Base-by-base conservation (phyloP, 371 early-diverging fungal genomes). In the Sporodiniella umbellata region DNA sequence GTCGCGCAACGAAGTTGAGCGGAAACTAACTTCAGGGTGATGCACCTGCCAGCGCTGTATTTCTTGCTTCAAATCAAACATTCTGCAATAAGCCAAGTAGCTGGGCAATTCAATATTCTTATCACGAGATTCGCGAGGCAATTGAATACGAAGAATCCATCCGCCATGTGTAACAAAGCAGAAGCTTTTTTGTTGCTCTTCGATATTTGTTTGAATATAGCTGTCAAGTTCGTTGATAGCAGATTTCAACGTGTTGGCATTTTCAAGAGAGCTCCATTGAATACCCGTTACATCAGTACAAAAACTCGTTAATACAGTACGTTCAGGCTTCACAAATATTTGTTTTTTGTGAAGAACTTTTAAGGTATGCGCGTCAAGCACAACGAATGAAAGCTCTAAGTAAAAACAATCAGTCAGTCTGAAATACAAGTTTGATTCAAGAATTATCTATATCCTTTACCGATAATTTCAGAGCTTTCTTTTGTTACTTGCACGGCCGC, bases 121-220 rank as follows among this genome's bases (percentile, higher is more conserved):
- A 48, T 85, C 85, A 24, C 78, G 63, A 12, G 86, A 80, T 58
- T 90, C 89, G 8, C 87, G 68, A n/a, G 79, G 76, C 1, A 90
- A 60, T 54, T 88, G 88, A 54, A 82, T 86, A 24, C 87, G 80
- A 38, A 90, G 60, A 24, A 83, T 81, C 86, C 86, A 85, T 3
- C 85, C 87, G 12, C 88, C 88, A 60, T 88, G 89, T 0, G 87
- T 85, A 10, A 86, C 85, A 58, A 90, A 85, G 48, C 87, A 85
- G 62, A 88, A 88, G 8, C 72, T 71, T 31, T 78, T 72, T 10
- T 74, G 66, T 53, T 81, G 56, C n/a, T 68, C 66, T 23, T 76
- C 66, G 17, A 88, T 81, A 52, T 84, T 70, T 0, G 53, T 53
- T 44, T 75, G 67, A 42, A 90, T 79, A 46, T 80, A 88, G 2